Evolutionary conservation across 2,329 filamentous ascomycete species (phyloP).

Genomic region (Sporothrix pallida): DNA sequence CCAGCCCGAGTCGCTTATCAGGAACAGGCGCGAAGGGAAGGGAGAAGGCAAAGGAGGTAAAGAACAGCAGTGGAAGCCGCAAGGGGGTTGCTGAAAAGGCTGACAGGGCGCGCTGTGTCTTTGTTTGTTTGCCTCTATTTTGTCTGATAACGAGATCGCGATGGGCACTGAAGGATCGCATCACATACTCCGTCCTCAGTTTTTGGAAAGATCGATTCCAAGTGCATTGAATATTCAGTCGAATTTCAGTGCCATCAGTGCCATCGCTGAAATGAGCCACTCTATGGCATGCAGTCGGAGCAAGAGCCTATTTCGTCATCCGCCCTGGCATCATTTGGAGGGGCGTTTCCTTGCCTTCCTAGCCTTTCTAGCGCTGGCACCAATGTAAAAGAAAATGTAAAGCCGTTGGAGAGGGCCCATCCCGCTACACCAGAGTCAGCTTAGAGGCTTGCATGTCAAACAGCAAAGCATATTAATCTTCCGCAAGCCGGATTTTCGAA

Average conservation of each 20-base stretch:
- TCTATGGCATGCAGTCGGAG: background rate
- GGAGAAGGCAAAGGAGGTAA: background rate
- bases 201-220: background rate
- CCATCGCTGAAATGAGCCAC: background rate
- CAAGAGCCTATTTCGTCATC: conserved; percentile 6
- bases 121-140: background rate
- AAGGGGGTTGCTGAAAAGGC: conserved; percentile 21
- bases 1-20: background rate
- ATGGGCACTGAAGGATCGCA: background rate
- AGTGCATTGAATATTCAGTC: background rate
- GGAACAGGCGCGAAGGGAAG: background rate
- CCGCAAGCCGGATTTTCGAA: conserved; percentile 12
- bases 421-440: conserved; percentile 12
- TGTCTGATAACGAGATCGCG: background rate
- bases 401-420: conserved; percentile 24
- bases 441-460: background rate
- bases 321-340: conserved; percentile 6
- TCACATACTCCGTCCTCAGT: background rate
- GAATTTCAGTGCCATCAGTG: background rate
- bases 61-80: conserved; percentile 1
- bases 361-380: conserved; percentile 14
- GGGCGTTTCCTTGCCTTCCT: conserved; percentile 6
- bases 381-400: background rate
- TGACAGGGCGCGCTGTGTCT: background rate
- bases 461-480: conserved; percentile 12